These are phyloP conservation scores for Sistotremastrum niveocremeum DNA, from an alignment of 768 basidiomycete genomes.

Conservation along the genomic window DNA sequence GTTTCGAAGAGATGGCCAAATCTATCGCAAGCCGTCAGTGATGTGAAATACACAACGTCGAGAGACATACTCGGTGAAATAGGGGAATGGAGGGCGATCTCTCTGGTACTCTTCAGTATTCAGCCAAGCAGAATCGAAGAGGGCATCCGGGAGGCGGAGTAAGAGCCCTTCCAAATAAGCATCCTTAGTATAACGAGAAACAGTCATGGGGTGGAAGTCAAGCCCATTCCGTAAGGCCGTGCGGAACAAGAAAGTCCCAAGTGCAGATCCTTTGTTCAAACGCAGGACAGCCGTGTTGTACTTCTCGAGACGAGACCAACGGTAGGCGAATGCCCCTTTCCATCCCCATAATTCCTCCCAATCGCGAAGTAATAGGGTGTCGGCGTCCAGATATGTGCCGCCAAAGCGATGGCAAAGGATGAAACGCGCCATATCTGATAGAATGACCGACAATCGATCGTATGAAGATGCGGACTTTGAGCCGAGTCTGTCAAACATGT, in stretches of 20 bases:
- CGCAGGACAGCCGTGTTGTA: slow-evolving; percentile 96
- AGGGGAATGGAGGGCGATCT: slow-evolving; percentile 88
- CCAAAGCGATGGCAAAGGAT: slow-evolving; percentile 95
- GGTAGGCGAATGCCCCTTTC: slow-evolving; percentile 92
- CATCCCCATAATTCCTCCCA: slow-evolving; percentile 99
- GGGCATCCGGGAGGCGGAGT: slow-evolving; percentile 81
- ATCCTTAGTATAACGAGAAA: slow-evolving; percentile 82
- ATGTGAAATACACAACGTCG: slow-evolving; percentile 3
- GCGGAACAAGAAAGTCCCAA: slow-evolving; percentile 88
- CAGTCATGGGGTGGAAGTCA: slow-evolving; percentile 97
- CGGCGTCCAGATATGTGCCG: slow-evolving; percentile 93
- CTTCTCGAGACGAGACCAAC: slow-evolving; percentile 85
- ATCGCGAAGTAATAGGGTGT: slow-evolving; percentile 89
- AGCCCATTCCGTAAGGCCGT: slow-evolving; percentile 87
- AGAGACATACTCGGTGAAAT: slow-evolving; percentile 61
- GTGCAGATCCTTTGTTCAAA: slow-evolving; percentile 82
- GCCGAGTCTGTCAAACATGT: slow-evolving; percentile 69
- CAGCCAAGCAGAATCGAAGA: slow-evolving; percentile 96
- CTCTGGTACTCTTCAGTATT: slow-evolving; percentile 87
- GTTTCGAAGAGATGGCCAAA: slow-evolving; percentile 86
- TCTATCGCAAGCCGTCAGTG: slow-evolving; percentile 24
- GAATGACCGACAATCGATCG: slow-evolving; percentile 82
- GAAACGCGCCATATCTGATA: slow-evolving; percentile 96
- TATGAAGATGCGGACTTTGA: slow-evolving; percentile 81
- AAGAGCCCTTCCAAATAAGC: slow-evolving; percentile 74